Conservation (phyloP, 192 early-diverging fungal species). For the Gigaspora rosea region DNA sequence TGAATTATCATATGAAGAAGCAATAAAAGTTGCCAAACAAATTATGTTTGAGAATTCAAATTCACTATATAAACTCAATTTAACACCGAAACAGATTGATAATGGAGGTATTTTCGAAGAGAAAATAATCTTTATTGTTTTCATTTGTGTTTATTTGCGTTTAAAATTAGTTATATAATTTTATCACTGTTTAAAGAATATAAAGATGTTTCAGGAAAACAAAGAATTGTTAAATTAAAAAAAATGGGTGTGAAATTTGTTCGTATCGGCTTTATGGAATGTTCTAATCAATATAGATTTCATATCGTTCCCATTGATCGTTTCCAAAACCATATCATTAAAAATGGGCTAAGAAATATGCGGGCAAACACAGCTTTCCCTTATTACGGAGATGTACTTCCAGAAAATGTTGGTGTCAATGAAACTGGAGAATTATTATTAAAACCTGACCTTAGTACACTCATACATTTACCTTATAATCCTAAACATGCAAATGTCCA, state of each 20-base stretch:
- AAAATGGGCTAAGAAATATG: not conserved
- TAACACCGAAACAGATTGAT: not conserved
- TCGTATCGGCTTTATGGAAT: not conserved
- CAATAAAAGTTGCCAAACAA: conserved; percentile 15
- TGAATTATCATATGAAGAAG: conserved; percentile 15
- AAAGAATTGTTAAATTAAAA: not conserved
- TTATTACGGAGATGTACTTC: not conserved
- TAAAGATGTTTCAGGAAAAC: not conserved
- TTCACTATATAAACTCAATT: conserved; percentile 18
- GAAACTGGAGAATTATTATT: conserved; percentile 9
- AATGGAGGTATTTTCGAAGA: not conserved
- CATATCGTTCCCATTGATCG: conserved; percentile 24
- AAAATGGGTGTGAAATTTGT: conserved; percentile 20
- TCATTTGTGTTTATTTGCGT: not conserved
- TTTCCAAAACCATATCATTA: not conserved
- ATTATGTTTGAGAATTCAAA: conserved; percentile 25
- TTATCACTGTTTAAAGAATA: not conserved
- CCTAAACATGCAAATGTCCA: conserved; percentile 13
- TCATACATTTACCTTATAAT: conserved; percentile 7
- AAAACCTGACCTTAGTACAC: conserved; percentile 27
- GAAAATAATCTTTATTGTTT: not conserved
- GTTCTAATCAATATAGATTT: not conserved
- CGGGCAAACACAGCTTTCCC: not conserved
- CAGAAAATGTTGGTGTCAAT: not conserved
- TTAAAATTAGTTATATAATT: too few species aligned